Evolutionary conservation across 2,329 filamentous ascomycete genomes (phyloP), one percentile per base, ranked within the genome.

Genomic region (Penicillium verrucosum): DNA sequence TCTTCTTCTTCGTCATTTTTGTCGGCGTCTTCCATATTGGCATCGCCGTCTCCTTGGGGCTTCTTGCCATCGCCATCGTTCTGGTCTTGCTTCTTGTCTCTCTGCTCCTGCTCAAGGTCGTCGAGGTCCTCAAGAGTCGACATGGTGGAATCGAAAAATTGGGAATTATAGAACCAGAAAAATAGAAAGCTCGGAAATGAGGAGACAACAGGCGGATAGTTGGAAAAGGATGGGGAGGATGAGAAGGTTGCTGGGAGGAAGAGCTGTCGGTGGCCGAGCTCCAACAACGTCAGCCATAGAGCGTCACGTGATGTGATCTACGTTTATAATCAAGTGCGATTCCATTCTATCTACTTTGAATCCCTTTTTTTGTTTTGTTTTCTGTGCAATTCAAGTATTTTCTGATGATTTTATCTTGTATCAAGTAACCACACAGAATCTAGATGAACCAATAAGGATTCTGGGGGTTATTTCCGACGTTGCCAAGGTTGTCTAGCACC

Each of bases 71-170:
- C 79, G 48, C 75, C 78, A 65, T 82, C 78, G 66, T 83, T 82
- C 66, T 84, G 81, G 67, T 85, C 81, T 73, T 88, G 82, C 75
- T 85, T 87, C 82, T 77, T 84, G 69, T 90, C 87, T 81, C 86
- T 88, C 75, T 86, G 85, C 76, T 88, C 85, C 77, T 87, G 88
- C 81, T 94, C 89, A 75, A 95, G 82, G 75, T 92, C 89, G 73
- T 95, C 90, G 72, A 95, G 88, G 80, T 95, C 91, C 80, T 96
- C 91, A 70, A 95, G 86, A 67, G 90, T 94, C 67, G 91, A 92
- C 91, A 95, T 95, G 45, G 53, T 61, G 60, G 43, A 47, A 54
- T 60, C 58, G 50, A 48, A 36, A 48, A 48, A 50, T 57, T 58
- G 54, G 54, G 38, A 34, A 47, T 53, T 58, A 56, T 54, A 41